Base-by-base conservation (phyloP, 805 yeast genomes). In the Kodamaea fukazawae region DNA sequence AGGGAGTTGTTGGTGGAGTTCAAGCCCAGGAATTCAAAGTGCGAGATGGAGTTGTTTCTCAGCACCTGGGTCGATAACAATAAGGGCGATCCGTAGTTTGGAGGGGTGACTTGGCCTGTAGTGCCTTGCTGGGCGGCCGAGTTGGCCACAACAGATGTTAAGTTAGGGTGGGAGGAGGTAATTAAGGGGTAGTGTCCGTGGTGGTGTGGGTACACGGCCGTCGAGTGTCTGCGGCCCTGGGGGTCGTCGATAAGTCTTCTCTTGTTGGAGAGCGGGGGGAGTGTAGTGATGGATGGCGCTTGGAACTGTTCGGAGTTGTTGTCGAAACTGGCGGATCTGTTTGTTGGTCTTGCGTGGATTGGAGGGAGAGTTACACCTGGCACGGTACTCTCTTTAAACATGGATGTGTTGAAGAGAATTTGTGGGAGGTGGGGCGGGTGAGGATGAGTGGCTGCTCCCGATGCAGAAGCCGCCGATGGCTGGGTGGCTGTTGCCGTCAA, bases 351-450 rank as follows among this genome's bases (percentile, higher is more conserved):
- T 39, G 38, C 38, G 42, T 32, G 42, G 25, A 38, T 32, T 4
- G 42, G 42, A 2, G 40, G 40, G 27, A 37, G 40, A 9, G 36
- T 32, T 8, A 28, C 33, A 5, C 33, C 23, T 3, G 46, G 37
- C 7, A 20, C 23, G 7, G 23, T 5, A 8, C 8, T 20, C n/a
- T 47, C 43, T 37, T 56, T 57, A 45, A 69, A 69, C 61, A 69
- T 68, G 4, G 68, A 58, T 2, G 73, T 67, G 38, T 69, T 69
- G 54, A 69, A 69, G 9, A 71, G 56, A 20, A 69, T 63, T 37
- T 55, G 58, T 5, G 69, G 65, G 37, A 57, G 53, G 34, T 47
- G 50, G 10, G 42, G 50, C 10, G 48, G 46, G 29, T 46, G 51
- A 17, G 57, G 55, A 33, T 18, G 42, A 29, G 31, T 42, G 23